A percentile compares a stretch with the other conserved stretches of the same genome.
Evolutionary conservation across 352 stramenopile species (phyloP).

Genomic region (Globisporangium rhizosaccharum): DNA sequence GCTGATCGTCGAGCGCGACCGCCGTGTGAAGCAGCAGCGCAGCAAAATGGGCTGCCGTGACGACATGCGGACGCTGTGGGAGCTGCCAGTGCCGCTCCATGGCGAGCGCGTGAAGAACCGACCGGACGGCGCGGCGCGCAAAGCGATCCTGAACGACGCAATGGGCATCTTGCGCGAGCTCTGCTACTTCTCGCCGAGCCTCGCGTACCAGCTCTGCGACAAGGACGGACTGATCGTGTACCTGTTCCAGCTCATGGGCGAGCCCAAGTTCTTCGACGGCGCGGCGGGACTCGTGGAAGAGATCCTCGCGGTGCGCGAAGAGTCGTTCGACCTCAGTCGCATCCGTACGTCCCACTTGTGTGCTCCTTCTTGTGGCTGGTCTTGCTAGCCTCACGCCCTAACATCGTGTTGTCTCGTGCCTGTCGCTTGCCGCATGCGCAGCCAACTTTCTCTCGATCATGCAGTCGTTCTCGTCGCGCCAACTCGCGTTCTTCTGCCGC

Average conservation of each 20-base stretch:
- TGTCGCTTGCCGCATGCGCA: slow-evolving; percentile 15
- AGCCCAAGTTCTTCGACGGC: slow-evolving; percentile 89
- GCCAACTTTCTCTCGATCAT: slow-evolving; percentile 90
- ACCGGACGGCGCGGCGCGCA: slow-evolving; percentile 38
- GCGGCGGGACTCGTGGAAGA: slow-evolving; percentile 90
- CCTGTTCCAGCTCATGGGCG: slow-evolving; percentile 91
- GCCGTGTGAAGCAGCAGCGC: slow-evolving; percentile 18
- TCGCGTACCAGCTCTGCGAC: slow-evolving; percentile 66
- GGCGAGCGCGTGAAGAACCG: slow-evolving; percentile 31
- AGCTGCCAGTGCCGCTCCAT: slow-evolving; percentile 29
- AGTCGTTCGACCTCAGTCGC: slow-evolving; percentile 71
- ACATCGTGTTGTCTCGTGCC: slow-evolving; percentile 3
- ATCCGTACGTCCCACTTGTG: slow-evolving; percentile 47
- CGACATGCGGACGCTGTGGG: slow-evolving; percentile 59
- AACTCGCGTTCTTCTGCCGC: slow-evolving; percentile 95
- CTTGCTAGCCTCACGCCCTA: no score
- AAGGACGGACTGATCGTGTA: slow-evolving; percentile 89
- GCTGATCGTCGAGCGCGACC: slow-evolving; percentile 29
- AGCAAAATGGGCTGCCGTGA: slow-evolving; percentile 26
- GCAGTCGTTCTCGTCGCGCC: slow-evolving; percentile 83
- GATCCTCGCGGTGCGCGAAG: slow-evolving; percentile 85
- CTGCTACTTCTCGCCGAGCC: slow-evolving; percentile 68
- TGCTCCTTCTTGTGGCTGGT: not conserved
- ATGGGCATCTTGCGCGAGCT: slow-evolving; percentile 79
- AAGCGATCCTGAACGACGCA: slow-evolving; percentile 63